phyloP scores from a whole-genome alignment of 805 yeast species.

The Lachancea sp. region DNA sequence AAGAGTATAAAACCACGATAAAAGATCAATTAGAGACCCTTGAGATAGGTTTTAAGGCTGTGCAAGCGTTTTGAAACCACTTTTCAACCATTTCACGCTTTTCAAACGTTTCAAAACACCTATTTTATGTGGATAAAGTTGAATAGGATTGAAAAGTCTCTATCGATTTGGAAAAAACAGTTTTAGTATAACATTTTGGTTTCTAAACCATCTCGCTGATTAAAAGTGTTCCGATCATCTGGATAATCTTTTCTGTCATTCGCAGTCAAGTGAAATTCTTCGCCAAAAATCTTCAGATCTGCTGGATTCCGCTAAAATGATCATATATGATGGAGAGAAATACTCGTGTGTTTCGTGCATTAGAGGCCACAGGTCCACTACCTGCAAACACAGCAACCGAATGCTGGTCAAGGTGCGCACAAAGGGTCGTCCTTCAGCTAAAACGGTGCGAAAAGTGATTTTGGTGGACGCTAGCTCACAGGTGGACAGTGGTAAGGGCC shows the following conservation, averaged over 20 bases:
- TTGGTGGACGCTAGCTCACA: constrained; percentile 28
- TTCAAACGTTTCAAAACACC: not conserved
- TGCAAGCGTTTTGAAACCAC: too few species aligned
- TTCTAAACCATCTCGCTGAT: too few species aligned
- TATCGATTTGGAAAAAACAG: too few species aligned
- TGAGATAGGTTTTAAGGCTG: too few species aligned
- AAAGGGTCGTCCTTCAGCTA: constrained; percentile 76
- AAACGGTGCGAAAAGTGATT: constrained; percentile 35
- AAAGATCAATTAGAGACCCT: too few species aligned
- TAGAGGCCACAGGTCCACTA: constrained; percentile 85
- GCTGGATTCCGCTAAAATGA: constrained; percentile 47
- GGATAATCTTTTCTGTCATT: too few species aligned
- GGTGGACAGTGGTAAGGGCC: constrained; percentile 7
- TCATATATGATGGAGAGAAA: constrained; percentile 69
- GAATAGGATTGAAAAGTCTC: too few species aligned
- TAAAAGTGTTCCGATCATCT: too few species aligned
- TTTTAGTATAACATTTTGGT: too few species aligned
- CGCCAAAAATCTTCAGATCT: too few species aligned
- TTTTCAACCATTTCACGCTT: not conserved
- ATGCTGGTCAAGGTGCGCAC: constrained; percentile 80
- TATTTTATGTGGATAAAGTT: not conserved
- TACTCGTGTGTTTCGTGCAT: constrained; percentile 85
- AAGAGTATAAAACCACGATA: too few species aligned
- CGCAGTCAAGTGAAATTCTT: too few species aligned
- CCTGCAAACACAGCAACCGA: constrained; percentile 74